Conservation (phyloP, 495 filamentous ascomycete species). For the Clohesyomyces aquaticus region DNA sequence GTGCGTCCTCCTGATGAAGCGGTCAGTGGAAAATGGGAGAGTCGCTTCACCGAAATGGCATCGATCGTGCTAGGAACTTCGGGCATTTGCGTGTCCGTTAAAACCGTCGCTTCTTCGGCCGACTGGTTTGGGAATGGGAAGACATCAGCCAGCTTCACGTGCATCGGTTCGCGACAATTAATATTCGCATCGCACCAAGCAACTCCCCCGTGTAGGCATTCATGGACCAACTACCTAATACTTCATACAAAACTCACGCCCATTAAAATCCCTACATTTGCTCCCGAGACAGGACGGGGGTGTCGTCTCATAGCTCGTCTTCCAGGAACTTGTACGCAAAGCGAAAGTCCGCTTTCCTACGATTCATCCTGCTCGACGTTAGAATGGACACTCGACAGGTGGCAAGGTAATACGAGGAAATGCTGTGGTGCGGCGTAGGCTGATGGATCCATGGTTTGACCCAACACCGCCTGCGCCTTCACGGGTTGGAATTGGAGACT, state of each 20-base stretch:
- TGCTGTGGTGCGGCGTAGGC: neutral
- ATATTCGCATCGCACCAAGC: conserved; percentile 6
- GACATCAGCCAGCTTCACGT: no score
- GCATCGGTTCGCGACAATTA: no score
- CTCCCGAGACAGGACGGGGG: neutral
- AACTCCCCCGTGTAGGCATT: neutral
- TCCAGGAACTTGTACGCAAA: conserved; percentile 97
- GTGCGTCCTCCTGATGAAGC: no score
- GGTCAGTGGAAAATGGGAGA: neutral
- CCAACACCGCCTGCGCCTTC: neutral
- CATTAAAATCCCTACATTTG: neutral
- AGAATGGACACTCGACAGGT: conserved; percentile 15
- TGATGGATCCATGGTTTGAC: neutral
- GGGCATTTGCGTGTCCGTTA: no score
- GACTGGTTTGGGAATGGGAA: no score
- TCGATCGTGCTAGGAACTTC: no score
- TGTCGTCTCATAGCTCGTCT: conserved; percentile 69
- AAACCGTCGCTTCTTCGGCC: no score
- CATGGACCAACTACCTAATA: conserved; percentile 27
- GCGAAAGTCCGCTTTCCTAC: conserved; percentile 96
- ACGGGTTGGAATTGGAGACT: conserved; percentile 43
- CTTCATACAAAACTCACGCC: conserved; percentile 19
- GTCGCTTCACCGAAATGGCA: neutral
- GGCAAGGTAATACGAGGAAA: conserved; percentile 22
- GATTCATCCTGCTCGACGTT: conserved; percentile 85